Evolutionary conservation across 2,329 filamentous ascomycete species (phyloP).

Genomic region (Pseudogymnoascus sp.): DNA sequence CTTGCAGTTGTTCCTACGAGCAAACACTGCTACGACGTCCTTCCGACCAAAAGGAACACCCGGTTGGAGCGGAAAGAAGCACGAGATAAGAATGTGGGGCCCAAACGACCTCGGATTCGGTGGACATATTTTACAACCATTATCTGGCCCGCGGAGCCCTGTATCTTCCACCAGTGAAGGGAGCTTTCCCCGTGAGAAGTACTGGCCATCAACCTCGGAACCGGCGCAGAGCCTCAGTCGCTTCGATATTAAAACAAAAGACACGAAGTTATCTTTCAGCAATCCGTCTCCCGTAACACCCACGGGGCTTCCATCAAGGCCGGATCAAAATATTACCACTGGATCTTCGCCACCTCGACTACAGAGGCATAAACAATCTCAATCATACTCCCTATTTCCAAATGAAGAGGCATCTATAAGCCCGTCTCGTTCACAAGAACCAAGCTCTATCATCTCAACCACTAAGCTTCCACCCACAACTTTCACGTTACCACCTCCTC

Average conservation of each 20-base stretch:
- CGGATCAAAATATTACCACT: background rate
- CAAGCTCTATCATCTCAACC: slow-evolving; percentile 25
- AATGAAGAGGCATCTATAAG: background rate
- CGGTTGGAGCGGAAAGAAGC: slow-evolving; percentile 40
- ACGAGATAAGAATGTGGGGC: slow-evolving; percentile 40
- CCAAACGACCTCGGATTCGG: slow-evolving; percentile 30
- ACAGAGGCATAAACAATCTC: background rate
- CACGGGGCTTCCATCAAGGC: slow-evolving; percentile 13
- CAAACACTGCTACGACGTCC: slow-evolving; percentile 51
- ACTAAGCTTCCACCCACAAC: slow-evolving; percentile 12
- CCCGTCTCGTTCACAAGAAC: slow-evolving; percentile 11
- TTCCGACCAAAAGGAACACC: slow-evolving; percentile 40
- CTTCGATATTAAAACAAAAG: background rate
- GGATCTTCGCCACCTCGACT: background rate
- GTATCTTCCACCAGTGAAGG: background rate
- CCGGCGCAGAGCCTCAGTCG: background rate
- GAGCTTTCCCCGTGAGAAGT: background rate
- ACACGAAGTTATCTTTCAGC: slow-evolving; percentile 18
- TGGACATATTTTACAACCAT: slow-evolving; percentile 22
- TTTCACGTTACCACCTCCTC: background rate
- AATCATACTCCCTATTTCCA: slow-evolving; percentile 1
- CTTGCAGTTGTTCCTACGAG: slow-evolving; percentile 59
- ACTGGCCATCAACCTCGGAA: background rate
- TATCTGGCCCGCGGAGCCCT: slow-evolving; percentile 17
- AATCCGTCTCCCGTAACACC: slow-evolving; percentile 13